A percentile compares a stretch with the other conserved stretches of the same genome.
phyloP scores from a whole-genome alignment of 2,329 filamentous ascomycete genomes.

The Venturiaceae sp. region DNA sequence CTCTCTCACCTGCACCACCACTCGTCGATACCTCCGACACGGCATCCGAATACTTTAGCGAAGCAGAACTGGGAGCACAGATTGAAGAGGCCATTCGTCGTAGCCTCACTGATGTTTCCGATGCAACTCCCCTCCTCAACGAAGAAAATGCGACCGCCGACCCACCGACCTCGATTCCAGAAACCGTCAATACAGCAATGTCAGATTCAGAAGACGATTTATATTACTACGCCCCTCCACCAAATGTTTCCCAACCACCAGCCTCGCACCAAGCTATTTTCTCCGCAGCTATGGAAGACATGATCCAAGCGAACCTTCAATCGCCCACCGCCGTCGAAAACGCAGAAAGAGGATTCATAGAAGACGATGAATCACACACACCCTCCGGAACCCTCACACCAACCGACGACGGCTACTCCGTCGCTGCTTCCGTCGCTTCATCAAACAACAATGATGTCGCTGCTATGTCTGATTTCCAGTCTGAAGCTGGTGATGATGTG shows the following conservation, averaged over 20 bases:
- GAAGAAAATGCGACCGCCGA: not conserved
- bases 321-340: not conserved
- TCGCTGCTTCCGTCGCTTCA: slow-evolving; percentile 14
- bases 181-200: not conserved
- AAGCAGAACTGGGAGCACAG: slow-evolving; percentile 9
- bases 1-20: not conserved
- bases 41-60: slow-evolving; percentile 6
- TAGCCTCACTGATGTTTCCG: not conserved
- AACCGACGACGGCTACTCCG: slow-evolving; percentile 24
- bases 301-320: slow-evolving; percentile 3
- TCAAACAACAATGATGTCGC: slow-evolving; percentile 23
- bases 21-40: not conserved
- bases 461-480: slow-evolving; percentile 14
- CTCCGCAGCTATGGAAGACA: slow-evolving; percentile 5
- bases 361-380: slow-evolving; percentile 19
- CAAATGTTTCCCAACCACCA: slow-evolving; percentile 3
- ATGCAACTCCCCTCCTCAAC: not conserved
- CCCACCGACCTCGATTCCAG: not conserved
- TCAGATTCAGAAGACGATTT: not conserved
- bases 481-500: slow-evolving; percentile 1
- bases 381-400: slow-evolving; percentile 27
- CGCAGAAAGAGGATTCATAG: slow-evolving; percentile 9
- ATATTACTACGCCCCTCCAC: slow-evolving; percentile 6
- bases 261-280: not conserved
- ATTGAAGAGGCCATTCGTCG: slow-evolving; percentile 9